Evolutionary conservation across 805 yeast species (phyloP), one percentile per base, ranked within the genome.

Genomic region (Ogataea polymorpha): DNA sequence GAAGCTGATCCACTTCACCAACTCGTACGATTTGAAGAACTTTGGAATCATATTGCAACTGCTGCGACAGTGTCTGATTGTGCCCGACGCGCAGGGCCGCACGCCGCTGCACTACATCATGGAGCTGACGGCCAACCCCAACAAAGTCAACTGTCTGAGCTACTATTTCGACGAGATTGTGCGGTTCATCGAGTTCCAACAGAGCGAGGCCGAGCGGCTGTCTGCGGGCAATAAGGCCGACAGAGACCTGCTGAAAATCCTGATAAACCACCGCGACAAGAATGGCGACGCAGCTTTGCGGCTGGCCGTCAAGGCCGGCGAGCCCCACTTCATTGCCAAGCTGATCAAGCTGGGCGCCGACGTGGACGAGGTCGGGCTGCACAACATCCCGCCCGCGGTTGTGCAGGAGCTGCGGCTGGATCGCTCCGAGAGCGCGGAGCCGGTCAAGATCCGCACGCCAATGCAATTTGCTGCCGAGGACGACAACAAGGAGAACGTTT

Each of bases 231-330:
- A 45, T 5, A 45, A 41, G 12, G 51, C 59, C 21, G 67, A 69
- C 36, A 66, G 66, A 35, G 65, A 70, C 15, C 53, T 79, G 36
- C 70, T 81, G 31, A 74, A 75, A 36, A 75, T 80, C 48, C 67
- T 84, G 29, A 57, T 84, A 21, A 85, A 87, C 55, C 89, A 82
- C 52, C 86, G 79, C 56, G 98, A 93, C 61, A 72, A 70, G 16
- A 72, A 79, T 45, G 97, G 97, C 4, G 87, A 89, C 51, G 87
- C 96, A 0, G 87, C 95, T 6, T 65, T 89, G 35, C 95, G 88
- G 54, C 67, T 91, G 32, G 89, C 96, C 0, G 77, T 79, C 12
- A 70, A 78, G 26, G 65, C 77, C 7, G 74, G 75, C 3, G 75
- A 82, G 37, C 59, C 71, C 11, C 60, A 62, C 24, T 61, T 79